phyloP scores from a whole-genome alignment of 2,329 filamentous ascomycete genomes.

The Nemania diffusa region DNA sequence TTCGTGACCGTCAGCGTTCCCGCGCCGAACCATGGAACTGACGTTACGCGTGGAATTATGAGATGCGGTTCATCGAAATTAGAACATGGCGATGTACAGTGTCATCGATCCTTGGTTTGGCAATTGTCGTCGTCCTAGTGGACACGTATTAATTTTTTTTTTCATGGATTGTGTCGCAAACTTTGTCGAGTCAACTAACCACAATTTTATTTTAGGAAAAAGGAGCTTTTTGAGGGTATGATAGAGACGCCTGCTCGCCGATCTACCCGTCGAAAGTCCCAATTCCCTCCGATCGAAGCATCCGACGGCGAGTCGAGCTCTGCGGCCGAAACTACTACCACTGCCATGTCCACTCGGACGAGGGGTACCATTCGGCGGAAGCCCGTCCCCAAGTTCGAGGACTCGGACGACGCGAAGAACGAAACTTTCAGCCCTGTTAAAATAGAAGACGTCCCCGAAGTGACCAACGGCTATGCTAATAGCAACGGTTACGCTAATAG shows the following conservation, averaged over 20 bases:
- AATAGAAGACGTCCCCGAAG: slow-evolving; percentile 41
- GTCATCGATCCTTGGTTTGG: no score
- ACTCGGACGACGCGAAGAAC: slow-evolving; percentile 52
- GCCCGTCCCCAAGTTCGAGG: slow-evolving; percentile 61
- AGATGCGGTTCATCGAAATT: not conserved
- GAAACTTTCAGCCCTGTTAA: slow-evolving; percentile 47
- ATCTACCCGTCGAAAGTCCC: slow-evolving; percentile 62
- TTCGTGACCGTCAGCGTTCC: not conserved
- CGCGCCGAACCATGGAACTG: slow-evolving; percentile 5
- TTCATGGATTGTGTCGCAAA: not conserved
- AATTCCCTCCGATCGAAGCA: slow-evolving; percentile 55
- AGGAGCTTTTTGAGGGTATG: slow-evolving; percentile 71
- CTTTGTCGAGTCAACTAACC: slow-evolving; percentile 11
- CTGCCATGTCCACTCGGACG: slow-evolving; percentile 43
- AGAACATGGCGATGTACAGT: not conserved
- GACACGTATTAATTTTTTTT: not conserved
- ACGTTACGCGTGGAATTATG: not conserved
- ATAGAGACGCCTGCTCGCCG: slow-evolving; percentile 65
- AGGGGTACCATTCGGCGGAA: slow-evolving; percentile 58
- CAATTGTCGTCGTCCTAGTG: not conserved
- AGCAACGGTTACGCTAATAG: not conserved
- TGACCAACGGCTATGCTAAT: slow-evolving; percentile 34
- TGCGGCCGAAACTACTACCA: slow-evolving; percentile 55
- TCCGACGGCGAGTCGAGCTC: slow-evolving; percentile 62
- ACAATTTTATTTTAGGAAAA: slow-evolving; percentile 58